Conservation (phyloP, 164 flowering plant genomes). For the Protea cynaroides region DNA sequence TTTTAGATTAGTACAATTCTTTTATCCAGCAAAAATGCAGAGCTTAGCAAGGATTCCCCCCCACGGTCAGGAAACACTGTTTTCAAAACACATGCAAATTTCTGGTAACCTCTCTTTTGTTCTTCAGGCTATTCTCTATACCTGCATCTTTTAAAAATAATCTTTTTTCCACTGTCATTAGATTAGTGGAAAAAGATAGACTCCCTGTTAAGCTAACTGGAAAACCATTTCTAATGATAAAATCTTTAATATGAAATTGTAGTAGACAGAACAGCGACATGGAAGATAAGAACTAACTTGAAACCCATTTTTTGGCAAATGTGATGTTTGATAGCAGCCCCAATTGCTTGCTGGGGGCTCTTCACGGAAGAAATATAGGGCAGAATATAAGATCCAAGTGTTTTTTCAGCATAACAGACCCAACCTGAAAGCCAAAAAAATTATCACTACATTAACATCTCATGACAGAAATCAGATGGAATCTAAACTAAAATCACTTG, state of each 20-base stretch:
- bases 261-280: not conserved
- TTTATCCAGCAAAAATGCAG: no score
- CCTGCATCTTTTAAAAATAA: no score
- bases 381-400: constrained; percentile 81
- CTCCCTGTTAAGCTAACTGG: no score
- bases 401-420: constrained; percentile 98
- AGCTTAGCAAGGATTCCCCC: no score
- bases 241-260: not conserved
- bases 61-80: no score
- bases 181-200: no score
- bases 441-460: not conserved
- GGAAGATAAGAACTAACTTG: constrained; percentile 28
- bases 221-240: not conserved
- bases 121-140: no score
- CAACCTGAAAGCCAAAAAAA: constrained; percentile 57
- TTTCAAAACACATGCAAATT: no score
- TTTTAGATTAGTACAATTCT: no score
- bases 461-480: not conserved
- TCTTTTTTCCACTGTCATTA: not conserved
- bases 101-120: no score
- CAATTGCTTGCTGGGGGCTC: constrained; percentile 95
- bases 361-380: constrained; percentile 89
- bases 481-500: not conserved
- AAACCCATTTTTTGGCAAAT: constrained; percentile 58
- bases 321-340: constrained; percentile 69